phyloP scores from a whole-genome alignment of 495 filamentous ascomycete species.

The Letharia lupina region DNA sequence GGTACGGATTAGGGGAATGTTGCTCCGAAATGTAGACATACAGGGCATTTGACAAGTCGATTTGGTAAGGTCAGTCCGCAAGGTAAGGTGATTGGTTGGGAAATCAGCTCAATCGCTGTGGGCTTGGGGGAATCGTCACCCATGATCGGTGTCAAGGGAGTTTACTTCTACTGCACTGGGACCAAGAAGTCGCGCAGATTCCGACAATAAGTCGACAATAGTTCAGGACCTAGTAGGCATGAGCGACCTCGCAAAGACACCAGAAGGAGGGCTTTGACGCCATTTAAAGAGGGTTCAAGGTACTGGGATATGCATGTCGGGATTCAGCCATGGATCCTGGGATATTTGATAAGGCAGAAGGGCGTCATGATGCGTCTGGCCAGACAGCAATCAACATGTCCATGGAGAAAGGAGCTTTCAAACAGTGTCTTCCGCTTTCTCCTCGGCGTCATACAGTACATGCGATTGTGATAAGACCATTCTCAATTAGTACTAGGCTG shows the following conservation, averaged over 20 bases:
- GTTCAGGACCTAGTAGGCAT: neutral
- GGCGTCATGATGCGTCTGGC: neutral
- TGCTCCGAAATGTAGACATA: too few species aligned
- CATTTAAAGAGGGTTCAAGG: neutral
- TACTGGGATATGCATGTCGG: neutral
- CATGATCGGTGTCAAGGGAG: neutral
- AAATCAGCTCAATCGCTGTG: constrained; percentile 13
- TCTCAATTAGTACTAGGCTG: neutral
- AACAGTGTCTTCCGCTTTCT: neutral
- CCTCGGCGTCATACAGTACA: neutral
- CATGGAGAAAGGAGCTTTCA: neutral
- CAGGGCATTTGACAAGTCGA: constrained; percentile 25
- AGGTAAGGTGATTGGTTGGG: constrained; percentile 18
- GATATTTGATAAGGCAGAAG: neutral
- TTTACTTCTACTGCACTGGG: neutral
- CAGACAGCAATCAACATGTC: neutral
- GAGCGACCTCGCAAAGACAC: neutral
- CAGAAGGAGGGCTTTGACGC: neutral
- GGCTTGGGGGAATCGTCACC: neutral
- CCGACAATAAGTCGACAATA: neutral
- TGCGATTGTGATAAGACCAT: neutral
- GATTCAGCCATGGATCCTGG: neutral
- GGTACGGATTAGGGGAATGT: too few species aligned
- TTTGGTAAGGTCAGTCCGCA: constrained; percentile 22
- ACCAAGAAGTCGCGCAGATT: neutral